phyloP scores from a whole-genome alignment of 768 basidiomycete species.

The Lepiota subincarnata region DNA sequence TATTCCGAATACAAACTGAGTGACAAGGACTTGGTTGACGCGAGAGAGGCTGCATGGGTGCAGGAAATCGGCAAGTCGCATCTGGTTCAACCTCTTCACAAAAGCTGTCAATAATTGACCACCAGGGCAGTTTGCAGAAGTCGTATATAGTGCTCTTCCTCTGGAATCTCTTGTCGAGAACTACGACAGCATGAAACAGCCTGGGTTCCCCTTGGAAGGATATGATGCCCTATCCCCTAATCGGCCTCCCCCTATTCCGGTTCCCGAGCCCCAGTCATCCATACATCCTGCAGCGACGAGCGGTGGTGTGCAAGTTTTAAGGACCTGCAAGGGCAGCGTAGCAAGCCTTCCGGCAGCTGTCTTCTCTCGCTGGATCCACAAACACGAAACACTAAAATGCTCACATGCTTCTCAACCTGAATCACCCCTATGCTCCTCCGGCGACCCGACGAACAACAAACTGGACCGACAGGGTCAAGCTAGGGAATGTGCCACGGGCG shows the following conservation, averaged over 20 bases:
- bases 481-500: slow-evolving; percentile 21
- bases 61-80: slow-evolving; percentile 38
- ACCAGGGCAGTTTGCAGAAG: slow-evolving; percentile 52
- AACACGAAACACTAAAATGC: not conserved
- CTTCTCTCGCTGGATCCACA: slow-evolving; percentile 21
- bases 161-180: slow-evolving; percentile 40
- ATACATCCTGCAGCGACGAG: slow-evolving; percentile 19
- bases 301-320: slow-evolving; percentile 1
- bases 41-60: slow-evolving; percentile 34
- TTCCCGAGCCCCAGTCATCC: slow-evolving; percentile 29
- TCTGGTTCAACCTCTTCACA: not conserved
- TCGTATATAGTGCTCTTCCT: slow-evolving; percentile 42
- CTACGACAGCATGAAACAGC: slow-evolving; percentile 31
- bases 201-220: slow-evolving; percentile 48
- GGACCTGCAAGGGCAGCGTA: slow-evolving; percentile 34
- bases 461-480: too few relatives aligned
- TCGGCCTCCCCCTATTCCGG: not conserved
- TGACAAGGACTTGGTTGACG: slow-evolving; percentile 33
- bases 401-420: too few relatives aligned
- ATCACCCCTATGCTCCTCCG: too few relatives aligned
- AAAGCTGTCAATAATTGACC: not conserved
- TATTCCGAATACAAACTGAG: slow-evolving; percentile 41
- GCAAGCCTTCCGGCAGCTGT: slow-evolving; percentile 45
- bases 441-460: too few relatives aligned
- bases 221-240: slow-evolving; percentile 27